Evolutionary conservation across 78 protist species (phyloP).

Genomic region (Cyanophora paradoxa): DNA sequence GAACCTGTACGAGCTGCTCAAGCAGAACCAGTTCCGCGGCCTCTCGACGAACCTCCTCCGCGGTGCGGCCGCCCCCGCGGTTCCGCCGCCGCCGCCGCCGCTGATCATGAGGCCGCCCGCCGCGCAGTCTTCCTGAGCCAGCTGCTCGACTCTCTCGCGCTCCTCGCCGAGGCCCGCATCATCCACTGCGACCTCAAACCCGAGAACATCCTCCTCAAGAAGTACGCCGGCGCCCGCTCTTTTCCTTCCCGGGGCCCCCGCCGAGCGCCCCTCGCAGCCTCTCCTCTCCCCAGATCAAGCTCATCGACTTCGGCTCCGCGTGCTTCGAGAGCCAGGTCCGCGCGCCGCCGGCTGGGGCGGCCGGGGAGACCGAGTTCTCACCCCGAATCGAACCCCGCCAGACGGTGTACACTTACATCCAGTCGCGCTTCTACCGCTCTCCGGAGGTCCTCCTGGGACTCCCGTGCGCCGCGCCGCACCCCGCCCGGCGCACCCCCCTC

Average conservation of each 20-base stretch:
- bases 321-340: slow-evolving; percentile 50
- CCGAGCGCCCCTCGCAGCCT: background rate
- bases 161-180: background rate
- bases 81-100: too few relatives aligned
- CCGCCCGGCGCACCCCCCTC: too few relatives aligned
- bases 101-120: too few relatives aligned
- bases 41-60: slow-evolving; percentile 8
- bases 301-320: slow-evolving; percentile 87
- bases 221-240: slow-evolving; percentile 1
- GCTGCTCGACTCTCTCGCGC: background rate
- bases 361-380: too few relatives aligned
- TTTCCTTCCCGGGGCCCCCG: background rate
- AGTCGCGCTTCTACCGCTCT: slow-evolving; percentile 85
- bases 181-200: slow-evolving; percentile 3
- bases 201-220: slow-evolving; percentile 60
- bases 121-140: too few relatives aligned
- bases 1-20: slow-evolving; percentile 51
- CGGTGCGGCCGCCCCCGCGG: background rate
- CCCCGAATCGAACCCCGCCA: too few relatives aligned
- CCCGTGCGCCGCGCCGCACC: too few relatives aligned
- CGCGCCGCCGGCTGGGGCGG: too few relatives aligned
- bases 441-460: slow-evolving; percentile 73
- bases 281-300: slow-evolving; percentile 25
- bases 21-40: slow-evolving; percentile 3
- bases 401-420: slow-evolving; percentile 81